Evolutionary conservation across 2,329 filamentous ascomycete species (phyloP).

Genomic region (Sporothrix dimorphospora): DNA sequence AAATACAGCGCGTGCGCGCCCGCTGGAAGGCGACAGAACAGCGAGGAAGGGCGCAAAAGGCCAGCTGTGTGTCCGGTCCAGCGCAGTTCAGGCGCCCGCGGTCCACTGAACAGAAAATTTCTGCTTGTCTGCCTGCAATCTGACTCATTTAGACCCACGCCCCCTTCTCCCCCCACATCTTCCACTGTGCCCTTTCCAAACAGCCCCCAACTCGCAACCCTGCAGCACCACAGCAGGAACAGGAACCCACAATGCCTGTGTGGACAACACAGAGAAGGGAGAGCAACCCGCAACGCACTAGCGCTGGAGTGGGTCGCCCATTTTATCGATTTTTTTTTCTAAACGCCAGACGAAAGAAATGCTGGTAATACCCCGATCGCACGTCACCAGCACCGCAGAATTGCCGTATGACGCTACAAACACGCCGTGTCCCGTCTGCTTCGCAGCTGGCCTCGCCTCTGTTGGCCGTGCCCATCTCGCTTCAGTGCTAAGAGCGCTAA

Average conservation of each 20-base stretch:
- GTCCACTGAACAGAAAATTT: conserved; percentile 21
- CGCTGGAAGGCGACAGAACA: conserved; percentile 12
- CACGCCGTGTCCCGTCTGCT: neutral
- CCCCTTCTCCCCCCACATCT: neutral
- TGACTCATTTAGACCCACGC: conserved; percentile 28
- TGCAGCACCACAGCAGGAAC: neutral
- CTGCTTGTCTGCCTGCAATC: conserved; percentile 10
- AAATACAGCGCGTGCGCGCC: conserved; percentile 2
- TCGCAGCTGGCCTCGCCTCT: no score
- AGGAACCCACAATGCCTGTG: neutral
- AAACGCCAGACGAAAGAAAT: neutral
- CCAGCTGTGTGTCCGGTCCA: neutral
- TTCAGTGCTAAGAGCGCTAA: conserved; percentile 18
- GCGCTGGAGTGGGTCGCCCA: neutral
- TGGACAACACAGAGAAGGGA: neutral
- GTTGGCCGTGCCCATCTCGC: neutral
- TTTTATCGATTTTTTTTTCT: neutral
- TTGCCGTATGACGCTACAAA: conserved; percentile 25
- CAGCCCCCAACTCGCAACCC: no score
- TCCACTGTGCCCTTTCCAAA: no score
- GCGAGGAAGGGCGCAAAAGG: neutral
- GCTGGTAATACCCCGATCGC: conserved; percentile 19
- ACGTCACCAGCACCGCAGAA: conserved; percentile 14
- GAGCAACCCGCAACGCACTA: neutral
- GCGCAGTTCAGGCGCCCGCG: neutral